phyloP scores from a whole-genome alignment of 192 early-diverging fungal genomes.

The Chytriomyces sp. region DNA sequence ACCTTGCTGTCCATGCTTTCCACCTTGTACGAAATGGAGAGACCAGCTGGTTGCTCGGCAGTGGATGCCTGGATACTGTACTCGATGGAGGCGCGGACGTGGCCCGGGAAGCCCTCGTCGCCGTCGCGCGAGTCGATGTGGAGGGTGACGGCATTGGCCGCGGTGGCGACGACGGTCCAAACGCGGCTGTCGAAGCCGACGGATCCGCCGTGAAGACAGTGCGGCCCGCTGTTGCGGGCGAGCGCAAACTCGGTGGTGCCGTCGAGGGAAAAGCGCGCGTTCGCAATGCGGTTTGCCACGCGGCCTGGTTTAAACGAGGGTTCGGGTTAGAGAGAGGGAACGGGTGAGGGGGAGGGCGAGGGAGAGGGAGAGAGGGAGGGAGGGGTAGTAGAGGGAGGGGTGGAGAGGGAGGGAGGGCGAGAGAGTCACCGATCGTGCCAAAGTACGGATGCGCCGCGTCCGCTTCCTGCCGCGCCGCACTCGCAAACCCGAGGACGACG shows the following conservation, averaged over 20 bases:
- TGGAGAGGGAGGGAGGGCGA: not conserved
- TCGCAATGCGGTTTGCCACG: not conserved
- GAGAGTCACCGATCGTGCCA: not conserved
- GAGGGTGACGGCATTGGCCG: slow-evolving; percentile 60
- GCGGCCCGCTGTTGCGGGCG: slow-evolving; percentile 74
- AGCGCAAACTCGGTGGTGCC: slow-evolving; percentile 56
- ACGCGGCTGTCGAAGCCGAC: slow-evolving; percentile 72
- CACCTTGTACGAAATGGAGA: slow-evolving; percentile 53
- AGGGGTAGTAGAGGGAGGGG: not conserved
- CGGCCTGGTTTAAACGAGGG: too few species aligned
- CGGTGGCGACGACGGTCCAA: slow-evolving; percentile 54
- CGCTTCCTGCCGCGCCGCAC: slow-evolving; percentile 32
- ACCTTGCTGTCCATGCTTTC: slow-evolving; percentile 33
- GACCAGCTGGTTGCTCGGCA: too few species aligned
- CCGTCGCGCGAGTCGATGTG: slow-evolving; percentile 64
- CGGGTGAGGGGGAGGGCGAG: too few species aligned
- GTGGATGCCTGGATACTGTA: slow-evolving; percentile 48
- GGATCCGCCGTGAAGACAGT: slow-evolving; percentile 79
- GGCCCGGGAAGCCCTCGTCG: slow-evolving; percentile 82
- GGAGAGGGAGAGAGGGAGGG: not conserved
- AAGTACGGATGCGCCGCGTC: not conserved
- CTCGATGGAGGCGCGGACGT: slow-evolving; percentile 55
- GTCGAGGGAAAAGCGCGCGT: slow-evolving; percentile 60
- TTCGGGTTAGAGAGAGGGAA: too few species aligned
- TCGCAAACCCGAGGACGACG: slow-evolving; percentile 69